Evolutionary conservation across 1,284 basidiomycete genomes (phyloP).

Genomic region (Ustilago crameri): DNA sequence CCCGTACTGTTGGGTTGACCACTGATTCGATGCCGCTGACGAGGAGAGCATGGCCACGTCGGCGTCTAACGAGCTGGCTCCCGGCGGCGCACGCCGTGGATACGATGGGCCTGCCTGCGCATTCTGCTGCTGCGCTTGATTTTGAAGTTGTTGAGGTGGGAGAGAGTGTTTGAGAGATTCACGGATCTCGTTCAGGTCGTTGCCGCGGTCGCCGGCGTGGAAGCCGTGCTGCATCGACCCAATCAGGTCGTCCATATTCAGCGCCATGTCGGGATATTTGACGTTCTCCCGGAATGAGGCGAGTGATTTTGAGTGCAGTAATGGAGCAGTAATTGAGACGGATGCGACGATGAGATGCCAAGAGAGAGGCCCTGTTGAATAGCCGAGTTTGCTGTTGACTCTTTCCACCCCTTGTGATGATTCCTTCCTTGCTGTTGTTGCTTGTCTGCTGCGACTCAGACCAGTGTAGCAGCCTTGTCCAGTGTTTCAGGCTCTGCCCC

Average conservation of each 20-base stretch:
- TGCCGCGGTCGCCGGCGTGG: constrained; percentile 56
- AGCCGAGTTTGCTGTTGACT: neutral
- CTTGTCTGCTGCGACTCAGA: neutral
- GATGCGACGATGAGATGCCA: neutral
- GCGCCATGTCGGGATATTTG: constrained; percentile 37
- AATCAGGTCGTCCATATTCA: constrained; percentile 62
- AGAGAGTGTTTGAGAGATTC: constrained; percentile 51
- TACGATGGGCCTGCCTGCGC: neutral
- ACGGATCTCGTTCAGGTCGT: constrained; percentile 55
- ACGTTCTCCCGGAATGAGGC: neutral
- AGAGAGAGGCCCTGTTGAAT: constrained; percentile 1
- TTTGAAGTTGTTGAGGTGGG: constrained; percentile 9
- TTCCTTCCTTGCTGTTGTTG: neutral
- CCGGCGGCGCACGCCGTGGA: neutral
- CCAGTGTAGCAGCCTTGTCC: too few species aligned
- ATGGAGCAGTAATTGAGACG: neutral
- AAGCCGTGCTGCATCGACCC: constrained; percentile 60
- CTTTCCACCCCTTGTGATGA: neutral
- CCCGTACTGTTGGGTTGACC: constrained; percentile 1
- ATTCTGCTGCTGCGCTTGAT: neutral
- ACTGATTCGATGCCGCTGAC: constrained; percentile 5
- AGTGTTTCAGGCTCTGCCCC: too few species aligned
- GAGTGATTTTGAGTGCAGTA: too few species aligned
- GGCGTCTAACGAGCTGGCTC: constrained; percentile 31
- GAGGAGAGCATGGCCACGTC: constrained; percentile 51